phyloP scores from a whole-genome alignment of 2,329 filamentous ascomycete genomes.

The Aspergillus alliaceus region DNA sequence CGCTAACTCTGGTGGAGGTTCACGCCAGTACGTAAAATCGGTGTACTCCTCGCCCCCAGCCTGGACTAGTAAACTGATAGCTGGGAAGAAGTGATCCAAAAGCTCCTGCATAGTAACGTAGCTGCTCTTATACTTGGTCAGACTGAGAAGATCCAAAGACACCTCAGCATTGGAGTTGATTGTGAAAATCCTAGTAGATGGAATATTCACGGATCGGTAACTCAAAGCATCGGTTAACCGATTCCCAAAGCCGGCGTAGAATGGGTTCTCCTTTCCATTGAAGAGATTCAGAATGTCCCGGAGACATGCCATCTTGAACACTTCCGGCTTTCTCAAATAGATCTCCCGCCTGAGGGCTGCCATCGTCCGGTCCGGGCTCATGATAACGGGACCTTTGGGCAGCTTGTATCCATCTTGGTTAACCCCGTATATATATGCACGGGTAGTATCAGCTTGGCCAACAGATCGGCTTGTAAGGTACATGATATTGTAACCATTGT shows the following conservation, averaged over 20 bases:
- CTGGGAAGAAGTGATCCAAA: conserved; percentile 97
- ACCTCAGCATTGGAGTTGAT: conserved; percentile 99
- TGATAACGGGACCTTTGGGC: conserved; percentile 87
- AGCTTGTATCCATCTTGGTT: conserved; percentile 82
- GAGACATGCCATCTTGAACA: conserved; percentile 99
- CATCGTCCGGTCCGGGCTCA: conserved; percentile 92
- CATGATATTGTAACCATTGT: conserved; percentile 98
- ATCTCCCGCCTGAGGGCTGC: conserved; percentile 88
- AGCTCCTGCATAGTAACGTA: conserved; percentile 97
- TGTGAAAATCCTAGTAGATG: conserved; percentile 90
- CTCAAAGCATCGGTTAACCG: conserved; percentile 93
- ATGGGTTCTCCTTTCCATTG: conserved; percentile 72
- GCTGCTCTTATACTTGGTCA: conserved; percentile 94
- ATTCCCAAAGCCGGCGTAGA: conserved; percentile 97
- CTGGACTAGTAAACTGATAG: conserved; percentile 80
- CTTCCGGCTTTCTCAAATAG: conserved; percentile 92
- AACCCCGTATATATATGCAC: conserved; percentile 86
- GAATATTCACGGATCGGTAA: conserved; percentile 94
- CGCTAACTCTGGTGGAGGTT: conserved; percentile 77
- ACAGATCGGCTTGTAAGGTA: conserved; percentile 94
- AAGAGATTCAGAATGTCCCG: conserved; percentile 92
- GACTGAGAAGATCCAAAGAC: conserved; percentile 79
- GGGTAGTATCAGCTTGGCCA: conserved; percentile 86
- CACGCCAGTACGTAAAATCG: conserved; percentile 96
- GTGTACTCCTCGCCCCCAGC: conserved; percentile 93